Evolutionary conservation across 73 alveolate species (phyloP).

Genomic region (Tetrahymena elliotti): DNA sequence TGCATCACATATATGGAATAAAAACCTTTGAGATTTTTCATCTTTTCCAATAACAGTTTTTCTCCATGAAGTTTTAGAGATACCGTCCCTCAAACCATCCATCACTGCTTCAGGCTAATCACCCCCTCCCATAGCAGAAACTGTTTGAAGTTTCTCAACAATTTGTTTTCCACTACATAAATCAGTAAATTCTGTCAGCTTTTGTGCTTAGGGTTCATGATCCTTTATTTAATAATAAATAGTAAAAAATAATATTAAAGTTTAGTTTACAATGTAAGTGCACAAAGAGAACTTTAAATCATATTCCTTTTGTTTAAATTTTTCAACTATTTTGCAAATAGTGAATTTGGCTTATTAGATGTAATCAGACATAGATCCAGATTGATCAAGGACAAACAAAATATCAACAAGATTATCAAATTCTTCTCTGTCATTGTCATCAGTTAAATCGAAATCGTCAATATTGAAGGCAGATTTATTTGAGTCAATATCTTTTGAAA

Average conservation of each 20-base stretch:
- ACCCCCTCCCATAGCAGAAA: neutral
- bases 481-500: neutral
- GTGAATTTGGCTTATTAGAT: neutral
- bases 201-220: neutral
- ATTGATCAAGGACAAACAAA: neutral
- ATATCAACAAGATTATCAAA: neutral
- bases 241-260: neutral
- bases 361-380: neutral
- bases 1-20: neutral
- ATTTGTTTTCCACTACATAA: neutral
- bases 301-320: neutral
- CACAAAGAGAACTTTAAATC: neutral
- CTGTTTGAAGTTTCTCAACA: neutral
- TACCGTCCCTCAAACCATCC: neutral
- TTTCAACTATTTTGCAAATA: neutral
- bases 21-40: neutral
- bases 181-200: neutral
- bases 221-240: neutral
- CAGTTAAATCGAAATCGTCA: neutral
- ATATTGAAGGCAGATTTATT: neutral
- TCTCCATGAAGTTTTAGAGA: neutral
- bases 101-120: neutral
- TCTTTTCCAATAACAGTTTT: neutral
- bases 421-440: neutral
- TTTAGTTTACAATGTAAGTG: neutral